Evolutionary conservation across 768 basidiomycete genomes (phyloP).

Genomic region (Rhodosporidiobolus sp.): DNA sequence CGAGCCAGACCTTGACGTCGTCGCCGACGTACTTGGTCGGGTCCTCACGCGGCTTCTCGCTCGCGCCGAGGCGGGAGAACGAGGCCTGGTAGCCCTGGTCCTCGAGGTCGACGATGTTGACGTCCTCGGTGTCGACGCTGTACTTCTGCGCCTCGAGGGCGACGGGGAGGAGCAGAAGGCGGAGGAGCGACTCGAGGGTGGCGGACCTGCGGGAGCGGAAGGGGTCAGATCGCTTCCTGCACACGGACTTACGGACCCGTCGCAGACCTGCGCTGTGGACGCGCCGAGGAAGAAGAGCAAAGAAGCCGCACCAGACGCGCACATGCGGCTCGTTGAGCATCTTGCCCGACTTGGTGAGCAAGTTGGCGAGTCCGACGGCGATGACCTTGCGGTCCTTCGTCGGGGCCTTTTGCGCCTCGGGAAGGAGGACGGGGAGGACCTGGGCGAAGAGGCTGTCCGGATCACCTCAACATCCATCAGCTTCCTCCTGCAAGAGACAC

Average conservation of each 20-base stretch:
- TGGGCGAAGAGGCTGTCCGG: slow-evolving; percentile 70
- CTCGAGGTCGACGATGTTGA: slow-evolving; percentile 73
- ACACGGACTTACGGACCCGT: no score
- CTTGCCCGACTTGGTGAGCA: slow-evolving; percentile 68
- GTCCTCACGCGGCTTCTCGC: slow-evolving; percentile 57
- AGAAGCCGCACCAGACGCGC: slow-evolving; percentile 59
- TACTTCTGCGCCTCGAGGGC: slow-evolving; percentile 54
- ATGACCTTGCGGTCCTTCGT: slow-evolving; percentile 80
- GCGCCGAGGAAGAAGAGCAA: background rate
- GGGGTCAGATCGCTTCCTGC: no score
- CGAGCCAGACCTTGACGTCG: slow-evolving; percentile 47
- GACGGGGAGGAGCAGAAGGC: slow-evolving; percentile 74
- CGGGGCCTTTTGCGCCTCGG: slow-evolving; percentile 75
- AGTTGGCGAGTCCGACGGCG: slow-evolving; percentile 70
- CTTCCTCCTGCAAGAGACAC: background rate
- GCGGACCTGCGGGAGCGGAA: slow-evolving; percentile 58
- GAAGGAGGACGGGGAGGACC: slow-evolving; percentile 69
- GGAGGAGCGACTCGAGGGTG: slow-evolving; percentile 66
- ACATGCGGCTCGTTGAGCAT: slow-evolving; percentile 67
- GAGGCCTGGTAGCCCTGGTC: slow-evolving; percentile 93
- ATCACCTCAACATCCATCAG: background rate
- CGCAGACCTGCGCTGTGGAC: background rate
- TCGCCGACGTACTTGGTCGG: slow-evolving; percentile 53
- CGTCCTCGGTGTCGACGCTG: slow-evolving; percentile 52
- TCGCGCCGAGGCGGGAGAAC: slow-evolving; percentile 84